Base-by-base conservation (phyloP, 805 yeast genomes). In the Ogataea siamensis region DNA sequence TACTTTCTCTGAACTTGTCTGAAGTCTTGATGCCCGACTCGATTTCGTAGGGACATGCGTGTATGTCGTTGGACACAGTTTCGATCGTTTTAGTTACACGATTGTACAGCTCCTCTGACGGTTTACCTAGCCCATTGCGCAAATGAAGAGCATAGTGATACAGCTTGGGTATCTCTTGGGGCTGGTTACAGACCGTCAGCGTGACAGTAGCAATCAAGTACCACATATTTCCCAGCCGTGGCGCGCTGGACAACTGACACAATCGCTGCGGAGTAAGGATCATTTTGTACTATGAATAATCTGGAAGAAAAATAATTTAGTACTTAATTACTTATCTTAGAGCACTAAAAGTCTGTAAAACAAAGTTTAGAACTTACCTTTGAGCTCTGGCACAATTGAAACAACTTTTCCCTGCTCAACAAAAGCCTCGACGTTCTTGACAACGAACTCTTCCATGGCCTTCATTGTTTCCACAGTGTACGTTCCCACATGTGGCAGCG, bases 401-500 rank as follows among this genome's bases (percentile, higher is more conserved):
- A 73, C 59, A 6, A 91, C 86, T 57, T 76, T 79, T 6, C 95
- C 95, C 0, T 80, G 72, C 10, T 64, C 60, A 24, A 87, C 53
- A 32, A 65, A 80, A n/a, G 68, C 60, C 28, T 66, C 63, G 7
- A 86, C 77, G 60, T 91, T 93, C 21, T 72, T 71, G 18, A 85
- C 78, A 21, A 82, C 87, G 58, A 76, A 76, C 50, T 76, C 78
- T 64, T 89, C 96, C 96, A 93, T 86, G 50, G 74, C 73, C 49
- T 69, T 64, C 54, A 83, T 76, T 3, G 95, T 83, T 62, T 87
- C 94, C 36, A 63, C 62, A 4, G 91, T 69, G 57, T 78, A 79
- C 0, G 96, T 86, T 18, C 96, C 97, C 83, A 86, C 79, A 59
- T 88, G 97, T 11, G 97, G 97, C 48, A 85, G 66, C 23, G 85